phyloP scores from a whole-genome alignment of 495 filamentous ascomycete genomes.

The Xylaria intraflava region DNA sequence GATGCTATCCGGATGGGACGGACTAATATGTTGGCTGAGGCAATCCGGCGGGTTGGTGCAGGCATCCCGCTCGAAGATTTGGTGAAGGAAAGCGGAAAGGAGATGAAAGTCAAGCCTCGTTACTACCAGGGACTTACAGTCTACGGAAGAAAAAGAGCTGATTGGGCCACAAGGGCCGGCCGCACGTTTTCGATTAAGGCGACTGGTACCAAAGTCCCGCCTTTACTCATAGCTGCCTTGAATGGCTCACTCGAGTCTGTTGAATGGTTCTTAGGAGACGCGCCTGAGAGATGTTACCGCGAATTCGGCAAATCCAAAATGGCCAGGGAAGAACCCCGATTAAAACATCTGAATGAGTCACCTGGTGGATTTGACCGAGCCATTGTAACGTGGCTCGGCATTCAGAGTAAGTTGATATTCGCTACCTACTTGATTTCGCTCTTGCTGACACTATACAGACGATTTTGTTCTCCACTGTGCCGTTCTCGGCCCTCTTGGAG shows the following conservation, averaged over 20 bases:
- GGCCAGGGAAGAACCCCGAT: constrained; percentile 44
- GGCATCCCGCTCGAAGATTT: constrained; percentile 60
- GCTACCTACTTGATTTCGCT: constrained; percentile 2
- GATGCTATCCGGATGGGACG: constrained; percentile 26
- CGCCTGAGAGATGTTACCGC: constrained; percentile 53
- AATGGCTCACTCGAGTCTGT: constrained; percentile 52
- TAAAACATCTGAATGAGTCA: constrained; percentile 48
- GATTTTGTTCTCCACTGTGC: constrained; percentile 62
- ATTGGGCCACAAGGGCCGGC: constrained; percentile 51
- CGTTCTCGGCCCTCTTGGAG: constrained; percentile 37
- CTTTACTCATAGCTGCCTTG: constrained; percentile 52
- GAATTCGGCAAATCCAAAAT: constrained; percentile 54
- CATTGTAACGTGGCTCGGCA: constrained; percentile 54
- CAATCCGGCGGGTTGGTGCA: constrained; percentile 47
- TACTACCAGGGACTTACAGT: constrained; percentile 69
- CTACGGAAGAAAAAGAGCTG: constrained; percentile 60
- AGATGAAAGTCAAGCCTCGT: constrained; percentile 51
- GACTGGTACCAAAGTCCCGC: constrained; percentile 34
- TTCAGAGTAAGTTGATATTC: constrained; percentile 41
- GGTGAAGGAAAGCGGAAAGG: constrained; percentile 51
- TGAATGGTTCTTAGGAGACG: constrained; percentile 65
- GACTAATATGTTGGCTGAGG: constrained; percentile 33
- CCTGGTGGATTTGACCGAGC: constrained; percentile 53
- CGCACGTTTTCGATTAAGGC: constrained; percentile 28
- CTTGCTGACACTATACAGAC: constrained; percentile 35